Evolutionary conservation across 257 asterid genomes (phyloP), one percentile per base, ranked within the genome.

Genomic region (Euphrasia confusa): DNA sequence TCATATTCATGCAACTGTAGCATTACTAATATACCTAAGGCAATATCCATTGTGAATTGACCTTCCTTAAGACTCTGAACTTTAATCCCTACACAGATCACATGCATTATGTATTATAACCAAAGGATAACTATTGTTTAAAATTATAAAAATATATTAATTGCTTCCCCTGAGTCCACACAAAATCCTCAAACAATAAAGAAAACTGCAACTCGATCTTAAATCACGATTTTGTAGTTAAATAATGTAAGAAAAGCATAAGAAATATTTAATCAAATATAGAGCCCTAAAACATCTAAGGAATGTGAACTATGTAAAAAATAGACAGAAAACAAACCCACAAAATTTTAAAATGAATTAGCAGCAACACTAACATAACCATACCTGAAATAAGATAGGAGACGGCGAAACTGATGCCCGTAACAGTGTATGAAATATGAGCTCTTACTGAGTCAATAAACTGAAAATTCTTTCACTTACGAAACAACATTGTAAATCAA

Each of bases 61-160:
- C 97, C 99, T 73, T 89, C 79, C 74, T 92, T 89, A 59, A 92
- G 89, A 74, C 91, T 89, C 84, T 92, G 99, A 71, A 92, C 96
- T 69, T 96, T 93, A 70, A 92, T 89, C 68, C 99, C 99, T 92
- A 86, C 77, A 72, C 64, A 58, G 55, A 61, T 70, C 61, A 59
- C 54, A 74, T 71, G 39, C 67, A 60, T 69, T 67, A 6, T 52
- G 21, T 18, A 53, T 53, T 1, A 12, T 2, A 49, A 49, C 24
- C 42, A 49, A 8, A 15, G 15, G 55, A 49, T n/a, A 4, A 17
- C 15, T 13, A 15, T 49, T 15, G 55, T n/a, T 14, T 47, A 21
- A 21, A 21, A 21, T 21, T 21, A 21, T 21, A 21, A 11, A 14
- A 49, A 15, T 17, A 49, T 49, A 17, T 49, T 49, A 49, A 49